Percentiles rank a stretch among this genome's conserved stretches.
Evolutionary conservation across 2,329 filamentous ascomycete species (phyloP).

Genomic region (Sarocladiaceae sp.): DNA sequence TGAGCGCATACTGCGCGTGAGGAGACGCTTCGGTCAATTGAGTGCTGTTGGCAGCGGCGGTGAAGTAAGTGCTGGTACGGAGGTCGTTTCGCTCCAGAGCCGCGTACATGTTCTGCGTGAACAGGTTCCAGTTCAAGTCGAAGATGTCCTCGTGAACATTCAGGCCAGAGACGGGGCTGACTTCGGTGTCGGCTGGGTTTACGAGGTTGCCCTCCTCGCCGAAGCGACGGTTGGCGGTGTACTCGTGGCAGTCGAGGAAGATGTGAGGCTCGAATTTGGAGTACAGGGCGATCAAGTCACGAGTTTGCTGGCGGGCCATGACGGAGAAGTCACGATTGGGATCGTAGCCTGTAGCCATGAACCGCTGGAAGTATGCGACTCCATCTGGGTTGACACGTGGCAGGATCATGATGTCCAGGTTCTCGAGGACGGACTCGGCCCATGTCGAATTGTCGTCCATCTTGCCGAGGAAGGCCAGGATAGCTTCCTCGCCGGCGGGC

Average conservation of each 20-base stretch:
- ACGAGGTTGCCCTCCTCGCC: conserved; percentile 19
- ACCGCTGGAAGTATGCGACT: conserved; percentile 28
- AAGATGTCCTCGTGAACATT: conserved; percentile 26
- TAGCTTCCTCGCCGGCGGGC: conserved; percentile 24
- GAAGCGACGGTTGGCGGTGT: conserved; percentile 16
- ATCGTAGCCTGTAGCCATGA: conserved; percentile 21
- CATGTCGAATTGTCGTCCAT: conserved; percentile 24
- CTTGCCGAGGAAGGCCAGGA: conserved; percentile 25
- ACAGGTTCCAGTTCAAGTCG: conserved; percentile 22
- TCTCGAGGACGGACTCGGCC: conserved; percentile 21
- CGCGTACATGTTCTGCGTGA: conserved; percentile 21
- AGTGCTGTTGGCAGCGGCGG: conserved; percentile 14
- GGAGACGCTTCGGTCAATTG: conserved; percentile 21
- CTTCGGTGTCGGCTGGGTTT: conserved; percentile 21
- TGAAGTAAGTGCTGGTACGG: conserved; percentile 25
- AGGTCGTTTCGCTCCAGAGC: conserved; percentile 22
- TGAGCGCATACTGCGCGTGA: conserved; percentile 25
- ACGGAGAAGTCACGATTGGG: conserved; percentile 29
- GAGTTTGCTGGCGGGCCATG: conserved; percentile 25
- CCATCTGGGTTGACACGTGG: conserved; percentile 28
- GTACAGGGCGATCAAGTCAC: conserved; percentile 23
- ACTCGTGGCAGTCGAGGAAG: conserved; percentile 27
- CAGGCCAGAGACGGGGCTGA: conserved; percentile 28
- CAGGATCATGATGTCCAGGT: conserved; percentile 23
- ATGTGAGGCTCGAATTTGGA: conserved; percentile 24